Percentiles rank a stretch among this genome's conserved stretches.
Conservation (phyloP, 108 stramenopile species). For the Nannochloropsis oceanica region DNA sequence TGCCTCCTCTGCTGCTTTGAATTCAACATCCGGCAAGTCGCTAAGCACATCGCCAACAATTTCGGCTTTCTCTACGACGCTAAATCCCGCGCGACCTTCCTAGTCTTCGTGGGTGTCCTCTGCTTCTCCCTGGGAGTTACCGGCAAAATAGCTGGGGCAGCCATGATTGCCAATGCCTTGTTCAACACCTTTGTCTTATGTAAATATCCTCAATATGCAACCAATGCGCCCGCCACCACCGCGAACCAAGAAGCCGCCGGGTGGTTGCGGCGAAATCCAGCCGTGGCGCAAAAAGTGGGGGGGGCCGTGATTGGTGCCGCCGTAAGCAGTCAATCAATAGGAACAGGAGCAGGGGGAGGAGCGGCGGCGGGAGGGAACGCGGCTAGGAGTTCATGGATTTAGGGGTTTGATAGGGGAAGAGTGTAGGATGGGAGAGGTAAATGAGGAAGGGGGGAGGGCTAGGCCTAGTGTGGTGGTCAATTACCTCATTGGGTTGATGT, state of each 20-base stretch:
- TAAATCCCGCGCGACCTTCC: conserved; percentile 28
- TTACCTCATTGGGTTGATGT: no score
- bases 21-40: conserved; percentile 32
- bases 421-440: no score
- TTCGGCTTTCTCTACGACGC: conserved; percentile 45
- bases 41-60: conserved; percentile 24
- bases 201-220: background rate
- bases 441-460: no score
- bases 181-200: background rate
- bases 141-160: background rate
- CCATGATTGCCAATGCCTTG: background rate
- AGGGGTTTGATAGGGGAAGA: no score
- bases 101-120: conserved; percentile 7
- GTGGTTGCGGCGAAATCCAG: background rate
- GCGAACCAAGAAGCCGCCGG: background rate
- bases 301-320: background rate
- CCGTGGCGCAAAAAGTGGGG: background rate
- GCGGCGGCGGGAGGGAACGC: background rate
- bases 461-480: no score
- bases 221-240: background rate
- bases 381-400: background rate
- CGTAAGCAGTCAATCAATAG: background rate
- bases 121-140: background rate
- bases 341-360: background rate
- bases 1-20: conserved; percentile 46